phyloP scores from a whole-genome alignment of 371 early-diverging fungal species.

The Mucor racemosus region DNA sequence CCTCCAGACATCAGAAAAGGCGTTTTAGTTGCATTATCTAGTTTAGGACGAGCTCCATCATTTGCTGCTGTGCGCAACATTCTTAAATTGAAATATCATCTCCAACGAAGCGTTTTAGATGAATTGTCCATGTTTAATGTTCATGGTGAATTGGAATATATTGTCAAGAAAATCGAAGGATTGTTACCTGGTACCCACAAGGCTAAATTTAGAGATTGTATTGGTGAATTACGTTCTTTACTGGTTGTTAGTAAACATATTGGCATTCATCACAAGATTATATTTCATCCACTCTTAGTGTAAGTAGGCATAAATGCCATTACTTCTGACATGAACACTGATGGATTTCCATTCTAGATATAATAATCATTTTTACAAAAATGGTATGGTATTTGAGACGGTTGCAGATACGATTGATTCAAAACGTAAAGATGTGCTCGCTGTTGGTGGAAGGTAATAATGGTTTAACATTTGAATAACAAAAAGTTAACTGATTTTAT shows the following conservation, averaged over 20 bases:
- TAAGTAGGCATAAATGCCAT: constrained; percentile 34
- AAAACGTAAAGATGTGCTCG: constrained; percentile 76
- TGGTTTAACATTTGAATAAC: background rate
- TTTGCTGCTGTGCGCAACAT: constrained; percentile 69
- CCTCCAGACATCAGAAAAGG: constrained; percentile 61
- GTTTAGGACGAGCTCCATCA: constrained; percentile 60
- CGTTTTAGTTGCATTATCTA: constrained; percentile 61
- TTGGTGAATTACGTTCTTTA: constrained; percentile 57
- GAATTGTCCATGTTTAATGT: constrained; percentile 70
- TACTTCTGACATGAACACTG: background rate
- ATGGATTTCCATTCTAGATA: constrained; percentile 45
- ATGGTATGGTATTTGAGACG: constrained; percentile 79
- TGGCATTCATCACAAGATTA: constrained; percentile 67
- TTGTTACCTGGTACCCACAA: constrained; percentile 61
- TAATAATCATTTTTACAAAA: constrained; percentile 75
- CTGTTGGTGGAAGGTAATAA: constrained; percentile 76
- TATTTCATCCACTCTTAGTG: constrained; percentile 73
- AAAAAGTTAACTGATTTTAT: background rate
- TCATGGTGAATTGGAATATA: constrained; percentile 58
- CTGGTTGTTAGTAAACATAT: constrained; percentile 56
- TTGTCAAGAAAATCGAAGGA: constrained; percentile 59
- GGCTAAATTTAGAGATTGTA: constrained; percentile 49
- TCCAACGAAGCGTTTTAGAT: constrained; percentile 67
- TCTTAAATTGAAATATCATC: constrained; percentile 60
- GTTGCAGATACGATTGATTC: constrained; percentile 56